phyloP scores from a whole-genome alignment of 1,139 yeast genomes.

The Taphrina sp. region DNA sequence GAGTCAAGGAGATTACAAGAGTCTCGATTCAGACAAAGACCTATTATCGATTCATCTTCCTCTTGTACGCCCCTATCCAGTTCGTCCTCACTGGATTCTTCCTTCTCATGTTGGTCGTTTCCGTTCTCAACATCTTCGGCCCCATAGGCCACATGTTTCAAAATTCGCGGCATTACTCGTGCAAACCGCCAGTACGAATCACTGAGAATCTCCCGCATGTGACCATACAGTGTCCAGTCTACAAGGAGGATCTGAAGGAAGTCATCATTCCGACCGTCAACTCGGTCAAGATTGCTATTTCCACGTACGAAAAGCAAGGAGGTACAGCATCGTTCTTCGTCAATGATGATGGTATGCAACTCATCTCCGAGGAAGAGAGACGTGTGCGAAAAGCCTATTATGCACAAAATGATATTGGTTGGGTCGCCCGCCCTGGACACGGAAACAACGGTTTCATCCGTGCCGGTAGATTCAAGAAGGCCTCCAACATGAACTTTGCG shows the following conservation, averaged over 20 bases:
- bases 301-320: slow-evolving; percentile 38
- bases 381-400: slow-evolving; percentile 34
- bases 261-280: slow-evolving; percentile 37
- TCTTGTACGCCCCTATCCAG: slow-evolving; percentile 30
- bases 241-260: slow-evolving; percentile 35
- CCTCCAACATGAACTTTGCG: slow-evolving; percentile 33
- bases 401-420: slow-evolving; percentile 36
- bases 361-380: slow-evolving; percentile 35
- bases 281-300: slow-evolving; percentile 35
- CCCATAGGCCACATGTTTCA: slow-evolving; percentile 34
- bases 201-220: slow-evolving; percentile 34
- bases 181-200: slow-evolving; percentile 32
- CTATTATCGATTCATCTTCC: slow-evolving; percentile 30
- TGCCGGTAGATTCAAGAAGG: slow-evolving; percentile 32
- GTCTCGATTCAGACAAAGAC: slow-evolving; percentile 17
- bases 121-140: slow-evolving; percentile 32
- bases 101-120: slow-evolving; percentile 32
- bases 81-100: slow-evolving; percentile 32
- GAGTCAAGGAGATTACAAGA: slow-evolving; percentile 18
- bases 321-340: slow-evolving; percentile 37
- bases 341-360: slow-evolving; percentile 38
- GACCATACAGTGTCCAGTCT: slow-evolving; percentile 37
- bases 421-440: slow-evolving; percentile 37
- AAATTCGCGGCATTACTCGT: slow-evolving; percentile 33
- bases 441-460: slow-evolving; percentile 35